A percentile compares a stretch with the other conserved stretches of the same genome.
Evolutionary conservation across 495 filamentous ascomycete genomes (phyloP).

Genomic region (Bathelium albidoporum): DNA sequence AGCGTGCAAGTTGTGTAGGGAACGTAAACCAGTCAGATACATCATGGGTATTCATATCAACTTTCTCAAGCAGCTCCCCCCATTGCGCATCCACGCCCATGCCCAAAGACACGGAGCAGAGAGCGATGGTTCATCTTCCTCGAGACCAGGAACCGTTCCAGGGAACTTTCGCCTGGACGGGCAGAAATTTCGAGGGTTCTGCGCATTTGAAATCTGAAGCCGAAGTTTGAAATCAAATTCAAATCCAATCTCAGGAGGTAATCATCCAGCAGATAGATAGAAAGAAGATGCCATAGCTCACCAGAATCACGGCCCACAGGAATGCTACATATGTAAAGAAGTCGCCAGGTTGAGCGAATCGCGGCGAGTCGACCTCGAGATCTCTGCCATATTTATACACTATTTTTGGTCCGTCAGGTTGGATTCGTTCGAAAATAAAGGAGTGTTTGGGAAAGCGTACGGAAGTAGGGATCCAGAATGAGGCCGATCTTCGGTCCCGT

Average conservation of each 20-base stretch:
- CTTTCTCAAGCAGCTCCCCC: slow-evolving; percentile 86
- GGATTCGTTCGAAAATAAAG: neutral
- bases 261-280: slow-evolving; percentile 10
- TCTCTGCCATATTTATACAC: slow-evolving; percentile 57
- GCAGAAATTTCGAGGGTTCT: slow-evolving; percentile 80
- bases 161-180: slow-evolving; percentile 72
- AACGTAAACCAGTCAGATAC: slow-evolving; percentile 65
- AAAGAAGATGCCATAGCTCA: slow-evolving; percentile 38
- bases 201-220: too few relatives aligned
- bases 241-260: slow-evolving; percentile 11
- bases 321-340: slow-evolving; percentile 60
- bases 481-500: slow-evolving; percentile 54
- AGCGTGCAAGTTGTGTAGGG: slow-evolving; percentile 58
- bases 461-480: slow-evolving; percentile 73
- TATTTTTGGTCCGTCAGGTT: slow-evolving; percentile 1
- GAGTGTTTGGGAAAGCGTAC: slow-evolving; percentile 36
- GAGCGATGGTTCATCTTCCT: slow-evolving; percentile 89
- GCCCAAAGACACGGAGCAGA: slow-evolving; percentile 54
- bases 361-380: slow-evolving; percentile 49
- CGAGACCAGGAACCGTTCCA: slow-evolving; percentile 96
- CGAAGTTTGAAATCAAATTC: too few relatives aligned
- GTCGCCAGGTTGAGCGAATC: slow-evolving; percentile 54
- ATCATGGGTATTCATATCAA: slow-evolving; percentile 51
- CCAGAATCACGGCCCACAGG: slow-evolving; percentile 47
- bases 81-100: slow-evolving; percentile 70